These are phyloP conservation scores for Pleurotus giganteus DNA, from an alignment of 768 basidiomycete genomes.

Conservation along the genomic window DNA sequence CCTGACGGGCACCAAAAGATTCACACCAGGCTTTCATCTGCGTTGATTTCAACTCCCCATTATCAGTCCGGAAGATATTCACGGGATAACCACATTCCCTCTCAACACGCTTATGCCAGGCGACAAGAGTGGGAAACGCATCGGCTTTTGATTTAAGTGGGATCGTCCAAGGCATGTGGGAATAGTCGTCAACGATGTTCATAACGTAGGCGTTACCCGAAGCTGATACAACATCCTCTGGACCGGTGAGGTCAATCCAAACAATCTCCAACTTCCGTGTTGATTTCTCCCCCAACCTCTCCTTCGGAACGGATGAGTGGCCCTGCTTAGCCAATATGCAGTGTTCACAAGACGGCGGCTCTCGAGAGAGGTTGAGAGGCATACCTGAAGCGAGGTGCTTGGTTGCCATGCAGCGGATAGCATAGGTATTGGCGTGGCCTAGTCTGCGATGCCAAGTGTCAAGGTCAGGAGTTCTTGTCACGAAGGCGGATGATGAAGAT, in stretches of 20 bases:
- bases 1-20: slow-evolving; percentile 12
- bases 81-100: slow-evolving; percentile 21
- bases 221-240: slow-evolving; percentile 10
- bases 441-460: slow-evolving; percentile 18
- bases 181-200: slow-evolving; percentile 34
- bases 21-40: slow-evolving; percentile 15
- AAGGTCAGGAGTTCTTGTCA: no score
- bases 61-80: slow-evolving; percentile 14
- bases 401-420: slow-evolving; percentile 11
- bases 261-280: slow-evolving; percentile 10
- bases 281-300: background rate
- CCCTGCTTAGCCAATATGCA: slow-evolving; percentile 18
- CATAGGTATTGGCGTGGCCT: slow-evolving; percentile 14
- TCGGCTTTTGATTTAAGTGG: slow-evolving; percentile 27
- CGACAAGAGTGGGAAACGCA: slow-evolving; percentile 20
- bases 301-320: slow-evolving; percentile 12
- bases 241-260: slow-evolving; percentile 15
- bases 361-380: slow-evolving; percentile 14
- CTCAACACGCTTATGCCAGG: slow-evolving; percentile 22
- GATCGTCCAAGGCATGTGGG: slow-evolving; percentile 28
- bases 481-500: background rate
- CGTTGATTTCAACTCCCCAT: slow-evolving; percentile 21
- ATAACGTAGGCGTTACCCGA: slow-evolving; percentile 25
- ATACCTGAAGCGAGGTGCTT: slow-evolving; percentile 14
- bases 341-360: slow-evolving; percentile 13